Conservation (phyloP, 2,329 filamentous ascomycete genomes). For the Talaromyces sp. region DNA sequence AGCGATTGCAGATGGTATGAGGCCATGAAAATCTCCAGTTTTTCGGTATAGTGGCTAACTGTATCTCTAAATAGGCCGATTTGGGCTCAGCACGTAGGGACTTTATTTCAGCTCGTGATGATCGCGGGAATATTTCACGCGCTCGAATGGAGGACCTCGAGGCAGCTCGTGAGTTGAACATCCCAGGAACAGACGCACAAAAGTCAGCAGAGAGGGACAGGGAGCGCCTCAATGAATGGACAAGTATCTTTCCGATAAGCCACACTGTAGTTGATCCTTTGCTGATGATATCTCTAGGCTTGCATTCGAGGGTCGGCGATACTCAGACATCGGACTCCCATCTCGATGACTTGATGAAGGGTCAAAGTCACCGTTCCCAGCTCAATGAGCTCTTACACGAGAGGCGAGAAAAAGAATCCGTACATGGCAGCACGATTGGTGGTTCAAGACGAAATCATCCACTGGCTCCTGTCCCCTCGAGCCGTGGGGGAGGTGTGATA, state of each 20-base stretch:
- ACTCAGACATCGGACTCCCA: conserved; percentile 31
- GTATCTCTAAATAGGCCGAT: conserved; percentile 33
- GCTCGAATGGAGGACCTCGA: conserved; percentile 31
- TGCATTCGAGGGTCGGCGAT: conserved; percentile 33
- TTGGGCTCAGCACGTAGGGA: conserved; percentile 42
- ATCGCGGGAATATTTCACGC: conserved; percentile 10
- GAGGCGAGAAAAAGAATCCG: neutral
- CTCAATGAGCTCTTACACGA: conserved; percentile 16
- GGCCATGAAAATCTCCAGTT: neutral
- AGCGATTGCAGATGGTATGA: conserved; percentile 34
- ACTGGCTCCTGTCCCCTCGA: neutral
- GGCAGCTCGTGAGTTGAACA: conserved; percentile 31
- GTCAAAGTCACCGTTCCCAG: conserved; percentile 42
- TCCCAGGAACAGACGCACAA: conserved; percentile 32
- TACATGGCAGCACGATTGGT: neutral
- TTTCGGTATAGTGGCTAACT: neutral
- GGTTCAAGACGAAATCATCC: neutral
- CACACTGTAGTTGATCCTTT: neutral
- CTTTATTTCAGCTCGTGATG: conserved; percentile 38
- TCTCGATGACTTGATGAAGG: conserved; percentile 37
- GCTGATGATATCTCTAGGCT: conserved; percentile 24
- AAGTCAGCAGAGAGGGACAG: conserved; percentile 30
- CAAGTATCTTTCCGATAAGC: conserved; percentile 30
- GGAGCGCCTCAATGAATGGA: conserved; percentile 32
- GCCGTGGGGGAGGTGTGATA: conserved; percentile 30